These are phyloP conservation scores for Ceratonia siliqua DNA, from an alignment of 306 rosid species.

Conservation along the genomic window DNA sequence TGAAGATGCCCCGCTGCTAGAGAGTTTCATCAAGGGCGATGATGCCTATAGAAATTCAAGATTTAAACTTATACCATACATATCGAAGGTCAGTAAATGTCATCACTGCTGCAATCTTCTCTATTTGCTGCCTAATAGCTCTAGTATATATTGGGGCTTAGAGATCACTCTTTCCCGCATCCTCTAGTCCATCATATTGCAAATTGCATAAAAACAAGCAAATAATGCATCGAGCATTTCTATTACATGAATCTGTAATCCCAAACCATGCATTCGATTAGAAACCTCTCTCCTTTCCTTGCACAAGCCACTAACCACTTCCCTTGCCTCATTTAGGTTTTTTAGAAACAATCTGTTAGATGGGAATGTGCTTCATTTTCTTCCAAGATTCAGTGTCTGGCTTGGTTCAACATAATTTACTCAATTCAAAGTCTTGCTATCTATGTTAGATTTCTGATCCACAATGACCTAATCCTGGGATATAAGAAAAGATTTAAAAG, in stretches of 20 bases:
- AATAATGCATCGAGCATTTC: slow-evolving; percentile 10
- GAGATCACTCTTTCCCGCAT: slow-evolving; percentile 7
- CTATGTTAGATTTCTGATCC: slow-evolving; percentile 6
- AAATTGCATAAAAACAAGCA: slow-evolving; percentile 7
- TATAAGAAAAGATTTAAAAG: not conserved
- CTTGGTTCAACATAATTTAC: slow-evolving; percentile 14
- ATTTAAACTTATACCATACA: slow-evolving; percentile 93
- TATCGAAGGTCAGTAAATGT: slow-evolving; percentile 68
- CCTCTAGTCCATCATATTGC: not conserved
- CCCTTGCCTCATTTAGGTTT: slow-evolving; percentile 15
- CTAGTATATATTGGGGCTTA: not conserved
- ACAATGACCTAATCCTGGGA: not conserved
- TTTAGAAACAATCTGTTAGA: not conserved
- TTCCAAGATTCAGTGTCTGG: slow-evolving; percentile 16
- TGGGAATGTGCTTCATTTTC: slow-evolving; percentile 10
- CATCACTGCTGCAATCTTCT: not conserved
- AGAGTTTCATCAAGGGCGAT: slow-evolving; percentile 78
- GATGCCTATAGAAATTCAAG: slow-evolving; percentile 83
- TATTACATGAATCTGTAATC: slow-evolving; percentile 2
- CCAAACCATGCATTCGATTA: slow-evolving; percentile 4
- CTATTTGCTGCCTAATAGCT: slow-evolving; percentile 23
- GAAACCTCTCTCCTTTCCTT: slow-evolving; percentile 24
- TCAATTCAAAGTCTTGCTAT: slow-evolving; percentile 17
- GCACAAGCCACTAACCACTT: not conserved
- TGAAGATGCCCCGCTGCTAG: slow-evolving; percentile 69